A percentile compares a stretch with the other conserved stretches of the same genome.
These are phyloP conservation scores for Fusarium staphyleae DNA, from an alignment of 2,329 filamentous ascomycete genomes.

Conservation along the genomic window DNA sequence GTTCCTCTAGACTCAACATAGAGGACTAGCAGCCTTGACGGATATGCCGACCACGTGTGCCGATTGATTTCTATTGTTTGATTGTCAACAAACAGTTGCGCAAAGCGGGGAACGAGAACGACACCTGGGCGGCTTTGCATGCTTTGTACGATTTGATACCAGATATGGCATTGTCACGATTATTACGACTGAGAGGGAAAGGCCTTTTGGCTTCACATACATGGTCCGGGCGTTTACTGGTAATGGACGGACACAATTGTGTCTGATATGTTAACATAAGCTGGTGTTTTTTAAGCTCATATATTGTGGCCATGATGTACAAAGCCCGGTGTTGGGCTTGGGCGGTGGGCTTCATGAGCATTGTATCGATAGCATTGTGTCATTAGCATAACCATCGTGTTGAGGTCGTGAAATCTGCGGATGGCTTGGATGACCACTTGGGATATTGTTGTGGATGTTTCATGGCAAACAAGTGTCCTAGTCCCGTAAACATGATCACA, in stretches of 20 bases:
- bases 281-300: constrained; percentile 12
- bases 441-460: no score
- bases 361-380: no score
- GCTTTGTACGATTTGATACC: constrained; percentile 43
- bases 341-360: no score
- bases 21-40: neutral
- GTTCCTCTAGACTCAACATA: constrained; percentile 52
- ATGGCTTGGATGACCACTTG: no score
- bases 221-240: constrained; percentile 34
- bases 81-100: constrained; percentile 6
- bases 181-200: constrained; percentile 34
- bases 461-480: no score
- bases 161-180: constrained; percentile 39
- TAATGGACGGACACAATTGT: constrained; percentile 18
- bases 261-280: constrained; percentile 23
- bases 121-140: constrained; percentile 25
- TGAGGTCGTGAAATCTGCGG: no score
- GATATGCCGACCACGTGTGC: neutral
- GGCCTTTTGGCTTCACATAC: constrained; percentile 16
- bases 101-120: neutral
- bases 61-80: constrained; percentile 2
- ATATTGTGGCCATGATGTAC: no score
- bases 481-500: no score
- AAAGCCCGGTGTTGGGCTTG: no score
- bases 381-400: no score